Conservation (phyloP, 192 early-diverging fungal species). For the Backusella parvicylindrica region DNA sequence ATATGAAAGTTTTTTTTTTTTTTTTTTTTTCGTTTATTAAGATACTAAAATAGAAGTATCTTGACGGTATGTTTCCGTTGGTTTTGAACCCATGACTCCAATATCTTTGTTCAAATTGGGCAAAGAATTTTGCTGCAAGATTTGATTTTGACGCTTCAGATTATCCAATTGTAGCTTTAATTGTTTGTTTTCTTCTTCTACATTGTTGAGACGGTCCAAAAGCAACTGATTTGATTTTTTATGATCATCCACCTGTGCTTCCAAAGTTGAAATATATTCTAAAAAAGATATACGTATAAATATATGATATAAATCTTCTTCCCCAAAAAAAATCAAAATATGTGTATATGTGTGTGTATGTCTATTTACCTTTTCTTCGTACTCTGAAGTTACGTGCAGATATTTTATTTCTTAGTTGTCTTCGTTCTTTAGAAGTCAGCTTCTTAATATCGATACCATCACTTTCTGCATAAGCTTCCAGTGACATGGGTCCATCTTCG, state of each 20-base stretch:
- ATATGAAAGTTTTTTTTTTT: no score
- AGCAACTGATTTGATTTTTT: slow-evolving; percentile 11
- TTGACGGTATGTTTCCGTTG: slow-evolving; percentile 26
- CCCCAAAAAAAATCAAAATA: slow-evolving; percentile 10
- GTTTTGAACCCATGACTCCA: slow-evolving; percentile 19
- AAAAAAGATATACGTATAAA: not conserved
- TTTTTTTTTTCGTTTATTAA: not conserved
- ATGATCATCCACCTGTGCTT: slow-evolving; percentile 26
- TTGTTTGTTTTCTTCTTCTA: slow-evolving; percentile 28
- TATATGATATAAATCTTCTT: not conserved
- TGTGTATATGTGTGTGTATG: not conserved
- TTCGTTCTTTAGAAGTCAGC: slow-evolving; percentile 58
- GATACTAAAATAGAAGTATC: slow-evolving; percentile 8
- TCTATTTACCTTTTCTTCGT: slow-evolving; percentile 55
- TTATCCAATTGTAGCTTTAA: slow-evolving; percentile 14
- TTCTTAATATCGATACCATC: slow-evolving; percentile 49
- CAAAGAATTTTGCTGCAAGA: not conserved
- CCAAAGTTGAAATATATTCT: slow-evolving; percentile 34
- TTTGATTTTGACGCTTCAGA: slow-evolving; percentile 12
- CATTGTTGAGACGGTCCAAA: not conserved
- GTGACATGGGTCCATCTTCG: not conserved
- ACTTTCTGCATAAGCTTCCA: slow-evolving; percentile 20
- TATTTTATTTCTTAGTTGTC: slow-evolving; percentile 75
- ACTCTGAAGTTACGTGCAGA: slow-evolving; percentile 71
- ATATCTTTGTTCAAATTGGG: slow-evolving; percentile 29